A percentile compares a stretch with the other conserved stretches of the same genome.
These are phyloP conservation scores for Gypsophila paniculata DNA, from an alignment of 179 eudicot genomes.

Conservation along the genomic window DNA sequence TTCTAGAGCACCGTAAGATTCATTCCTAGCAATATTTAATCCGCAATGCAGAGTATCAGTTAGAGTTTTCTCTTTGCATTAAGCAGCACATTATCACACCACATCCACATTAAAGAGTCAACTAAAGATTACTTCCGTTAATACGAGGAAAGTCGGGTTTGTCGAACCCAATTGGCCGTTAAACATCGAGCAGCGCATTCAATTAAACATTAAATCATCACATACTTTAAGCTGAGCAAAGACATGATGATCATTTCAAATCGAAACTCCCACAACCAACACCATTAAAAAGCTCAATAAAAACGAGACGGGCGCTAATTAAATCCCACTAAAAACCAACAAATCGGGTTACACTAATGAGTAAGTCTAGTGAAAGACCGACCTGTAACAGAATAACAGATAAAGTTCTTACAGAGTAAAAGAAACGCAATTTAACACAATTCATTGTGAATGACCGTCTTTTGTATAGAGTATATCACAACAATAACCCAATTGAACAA, in stretches of 20 bases:
- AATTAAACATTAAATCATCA: background rate
- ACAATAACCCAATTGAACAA: no score
- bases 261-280: background rate
- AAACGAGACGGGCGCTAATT: background rate
- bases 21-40: background rate
- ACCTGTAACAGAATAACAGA: no score
- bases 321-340: background rate
- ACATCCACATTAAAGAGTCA: background rate
- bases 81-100: background rate
- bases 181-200: background rate
- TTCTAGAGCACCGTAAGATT: no score
- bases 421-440: no score
- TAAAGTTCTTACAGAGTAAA: no score
- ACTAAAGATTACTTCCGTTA: background rate
- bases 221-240: no score
- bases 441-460: no score
- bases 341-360: no score
- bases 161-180: background rate
- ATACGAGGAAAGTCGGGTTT: no score
- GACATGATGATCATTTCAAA: slow-evolving; percentile 4
- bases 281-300: background rate
- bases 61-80: background rate
- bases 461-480: no score
- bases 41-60: background rate
- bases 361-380: no score